Conservation (phyloP, 2,329 filamentous ascomycete species). For the Aspergillus awamori region DNA sequence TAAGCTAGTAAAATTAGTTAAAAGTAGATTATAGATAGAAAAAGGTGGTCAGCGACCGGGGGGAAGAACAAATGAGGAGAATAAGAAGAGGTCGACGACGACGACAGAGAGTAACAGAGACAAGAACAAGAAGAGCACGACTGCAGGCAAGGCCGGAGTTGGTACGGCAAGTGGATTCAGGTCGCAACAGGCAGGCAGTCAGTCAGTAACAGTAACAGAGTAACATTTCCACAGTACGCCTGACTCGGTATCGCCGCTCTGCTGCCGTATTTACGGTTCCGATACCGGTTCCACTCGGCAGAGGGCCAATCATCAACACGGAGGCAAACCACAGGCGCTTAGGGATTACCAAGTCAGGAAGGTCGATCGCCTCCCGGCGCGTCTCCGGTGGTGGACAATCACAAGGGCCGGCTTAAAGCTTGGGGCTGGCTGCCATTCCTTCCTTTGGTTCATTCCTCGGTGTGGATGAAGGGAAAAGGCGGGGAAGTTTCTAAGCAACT, state of each 20-base stretch:
- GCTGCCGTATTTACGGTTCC: not conserved
- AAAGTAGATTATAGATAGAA: slow-evolving; percentile 9
- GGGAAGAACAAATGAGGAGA: not conserved
- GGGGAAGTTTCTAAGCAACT: not conserved
- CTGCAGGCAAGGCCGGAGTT: not conserved
- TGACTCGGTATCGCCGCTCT: slow-evolving; percentile 1
- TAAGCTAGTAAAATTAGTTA: not conserved
- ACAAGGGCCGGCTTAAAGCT: not conserved
- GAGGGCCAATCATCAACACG: not conserved
- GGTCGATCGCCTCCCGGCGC: slow-evolving; percentile 6
- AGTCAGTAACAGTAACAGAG: too few species aligned
- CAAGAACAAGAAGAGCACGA: not conserved
- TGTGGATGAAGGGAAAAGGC: not conserved
- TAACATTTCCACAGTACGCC: not conserved
- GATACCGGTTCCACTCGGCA: not conserved
- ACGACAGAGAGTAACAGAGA: not conserved
- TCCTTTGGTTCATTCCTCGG: not conserved
- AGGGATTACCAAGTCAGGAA: not conserved
- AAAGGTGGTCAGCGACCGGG: not conserved
- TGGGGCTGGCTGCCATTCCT: not conserved
- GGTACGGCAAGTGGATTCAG: slow-evolving; percentile 2
- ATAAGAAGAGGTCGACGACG: not conserved
- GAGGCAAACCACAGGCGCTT: slow-evolving; percentile 3
- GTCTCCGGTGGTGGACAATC: slow-evolving; percentile 3
- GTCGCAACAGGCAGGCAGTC: not conserved